These are phyloP conservation scores for Citrus inodora DNA, from an alignment of 345 rosid genomes.

Conservation along the genomic window DNA sequence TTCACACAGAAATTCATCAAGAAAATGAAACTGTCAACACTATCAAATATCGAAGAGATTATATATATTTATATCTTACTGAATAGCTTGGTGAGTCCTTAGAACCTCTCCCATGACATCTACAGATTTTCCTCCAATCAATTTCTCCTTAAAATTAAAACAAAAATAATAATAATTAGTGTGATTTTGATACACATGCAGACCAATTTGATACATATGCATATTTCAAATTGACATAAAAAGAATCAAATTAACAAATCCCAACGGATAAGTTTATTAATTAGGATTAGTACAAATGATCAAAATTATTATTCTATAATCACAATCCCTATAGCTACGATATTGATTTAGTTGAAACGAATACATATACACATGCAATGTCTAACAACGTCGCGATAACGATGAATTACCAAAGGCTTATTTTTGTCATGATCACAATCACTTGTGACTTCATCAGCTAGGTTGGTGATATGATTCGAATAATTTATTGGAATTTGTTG, in stretches of 20 bases:
- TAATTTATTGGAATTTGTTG: slow-evolving; percentile 16
- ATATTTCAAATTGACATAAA: not conserved
- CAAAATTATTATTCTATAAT: not conserved
- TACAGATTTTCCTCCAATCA: slow-evolving; percentile 53
- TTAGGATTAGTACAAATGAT: not conserved
- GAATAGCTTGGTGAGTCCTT: slow-evolving; percentile 66
- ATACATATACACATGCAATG: not conserved
- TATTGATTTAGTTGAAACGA: not conserved
- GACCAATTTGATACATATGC: not conserved
- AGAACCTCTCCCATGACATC: slow-evolving; percentile 65
- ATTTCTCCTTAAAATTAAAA: slow-evolving; percentile 33
- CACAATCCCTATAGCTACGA: not conserved
- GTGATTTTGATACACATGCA: not conserved
- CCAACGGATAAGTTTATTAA: too few species aligned
- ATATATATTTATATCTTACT: slow-evolving; percentile 24
- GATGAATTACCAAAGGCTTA: not conserved
- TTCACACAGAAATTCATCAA: not conserved
- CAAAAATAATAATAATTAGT: not conserved
- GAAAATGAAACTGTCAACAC: not conserved
- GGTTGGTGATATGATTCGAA: slow-evolving; percentile 25
- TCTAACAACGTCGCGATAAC: too few species aligned
- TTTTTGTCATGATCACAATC: slow-evolving; percentile 41
- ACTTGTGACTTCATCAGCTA: slow-evolving; percentile 9
- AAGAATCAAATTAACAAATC: not conserved
- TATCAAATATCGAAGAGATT: not conserved